A percentile compares a stretch with the other conserved stretches of the same genome.
These are phyloP conservation scores for Scytalidium lignicola DNA, from an alignment of 2,329 filamentous ascomycete species.

Conservation along the genomic window DNA sequence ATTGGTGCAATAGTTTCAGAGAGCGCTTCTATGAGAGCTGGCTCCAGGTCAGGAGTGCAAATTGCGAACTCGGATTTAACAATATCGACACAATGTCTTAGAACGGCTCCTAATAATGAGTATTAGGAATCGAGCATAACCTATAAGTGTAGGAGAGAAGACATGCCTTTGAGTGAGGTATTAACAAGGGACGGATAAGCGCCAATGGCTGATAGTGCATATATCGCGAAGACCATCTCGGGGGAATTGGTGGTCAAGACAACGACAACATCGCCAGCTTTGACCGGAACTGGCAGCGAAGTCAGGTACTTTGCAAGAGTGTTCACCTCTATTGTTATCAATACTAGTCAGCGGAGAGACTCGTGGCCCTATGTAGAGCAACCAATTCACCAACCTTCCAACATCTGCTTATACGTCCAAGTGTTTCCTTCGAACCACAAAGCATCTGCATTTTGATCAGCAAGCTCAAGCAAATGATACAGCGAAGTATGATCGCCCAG, in stretches of 20 bases:
- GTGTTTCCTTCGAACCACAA: conserved; percentile 43
- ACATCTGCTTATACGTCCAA: conserved; percentile 40
- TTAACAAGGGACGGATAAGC: conserved; percentile 41
- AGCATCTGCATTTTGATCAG: conserved; percentile 33
- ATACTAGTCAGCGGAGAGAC: neutral
- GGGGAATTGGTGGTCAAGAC: conserved; percentile 44
- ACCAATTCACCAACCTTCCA: neutral
- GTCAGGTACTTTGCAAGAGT: conserved; percentile 36
- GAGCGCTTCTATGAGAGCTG: neutral
- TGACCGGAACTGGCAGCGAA: conserved; percentile 29
- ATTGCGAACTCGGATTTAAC: neutral
- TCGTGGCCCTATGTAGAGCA: too few species aligned
- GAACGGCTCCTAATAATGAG: neutral
- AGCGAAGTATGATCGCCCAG: conserved; percentile 34
- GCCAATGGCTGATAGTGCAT: conserved; percentile 41
- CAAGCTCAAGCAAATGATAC: conserved; percentile 37
- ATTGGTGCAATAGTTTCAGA: neutral
- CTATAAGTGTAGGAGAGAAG: neutral
- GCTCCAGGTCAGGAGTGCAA: neutral
- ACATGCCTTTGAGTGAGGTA: conserved; percentile 38
- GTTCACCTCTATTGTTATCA: conserved; percentile 32
- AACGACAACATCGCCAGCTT: conserved; percentile 35
- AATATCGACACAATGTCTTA: neutral
- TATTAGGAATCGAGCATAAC: too few species aligned
- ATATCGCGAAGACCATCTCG: conserved; percentile 39